phyloP scores from a whole-genome alignment of 352 stramenopile genomes.

The Saprolegnia parasitica region DNA sequence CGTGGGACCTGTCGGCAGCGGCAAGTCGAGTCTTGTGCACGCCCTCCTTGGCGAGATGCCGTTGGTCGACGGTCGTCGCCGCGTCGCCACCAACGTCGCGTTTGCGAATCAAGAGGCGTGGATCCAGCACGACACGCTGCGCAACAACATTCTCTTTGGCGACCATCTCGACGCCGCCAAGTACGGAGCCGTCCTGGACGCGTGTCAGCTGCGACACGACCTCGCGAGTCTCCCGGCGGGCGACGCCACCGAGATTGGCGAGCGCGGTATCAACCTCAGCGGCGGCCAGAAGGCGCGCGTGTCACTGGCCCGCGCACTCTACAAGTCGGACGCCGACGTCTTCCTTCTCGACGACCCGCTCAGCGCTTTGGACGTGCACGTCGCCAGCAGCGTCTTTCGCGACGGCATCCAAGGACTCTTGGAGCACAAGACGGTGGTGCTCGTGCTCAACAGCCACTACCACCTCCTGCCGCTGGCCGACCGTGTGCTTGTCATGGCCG shows the following conservation, averaged over 20 bases:
- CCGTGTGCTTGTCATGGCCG: constrained; percentile 38
- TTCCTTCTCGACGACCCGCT: constrained; percentile 62
- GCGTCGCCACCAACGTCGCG: constrained; percentile 31
- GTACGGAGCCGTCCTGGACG: constrained; percentile 62
- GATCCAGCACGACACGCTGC: constrained; percentile 48
- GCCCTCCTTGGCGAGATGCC: constrained; percentile 47
- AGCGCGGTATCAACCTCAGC: constrained; percentile 78
- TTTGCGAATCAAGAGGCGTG: constrained; percentile 50
- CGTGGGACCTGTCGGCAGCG: constrained; percentile 57
- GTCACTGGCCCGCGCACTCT: constrained; percentile 53
- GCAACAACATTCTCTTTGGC: constrained; percentile 46
- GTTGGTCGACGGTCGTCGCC: constrained; percentile 12
- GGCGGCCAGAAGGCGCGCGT: constrained; percentile 80
- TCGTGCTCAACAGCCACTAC: constrained; percentile 47
- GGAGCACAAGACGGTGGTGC: constrained; percentile 34
- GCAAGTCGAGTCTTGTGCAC: constrained; percentile 66
- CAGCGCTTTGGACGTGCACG: constrained; percentile 51
- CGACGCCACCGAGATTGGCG: constrained; percentile 64
- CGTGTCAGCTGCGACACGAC: constrained; percentile 85
- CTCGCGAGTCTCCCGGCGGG: constrained; percentile 83
- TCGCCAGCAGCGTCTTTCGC: constrained; percentile 41
- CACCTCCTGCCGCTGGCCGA: constrained; percentile 41
- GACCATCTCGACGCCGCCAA: constrained; percentile 35
- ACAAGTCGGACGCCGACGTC: constrained; percentile 45
- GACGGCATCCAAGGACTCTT: constrained; percentile 37